Evolutionary conservation across 2,329 filamentous ascomycete genomes (phyloP), one percentile per base, ranked within the genome.

Genomic region (Colletotrichum echinochloae): DNA sequence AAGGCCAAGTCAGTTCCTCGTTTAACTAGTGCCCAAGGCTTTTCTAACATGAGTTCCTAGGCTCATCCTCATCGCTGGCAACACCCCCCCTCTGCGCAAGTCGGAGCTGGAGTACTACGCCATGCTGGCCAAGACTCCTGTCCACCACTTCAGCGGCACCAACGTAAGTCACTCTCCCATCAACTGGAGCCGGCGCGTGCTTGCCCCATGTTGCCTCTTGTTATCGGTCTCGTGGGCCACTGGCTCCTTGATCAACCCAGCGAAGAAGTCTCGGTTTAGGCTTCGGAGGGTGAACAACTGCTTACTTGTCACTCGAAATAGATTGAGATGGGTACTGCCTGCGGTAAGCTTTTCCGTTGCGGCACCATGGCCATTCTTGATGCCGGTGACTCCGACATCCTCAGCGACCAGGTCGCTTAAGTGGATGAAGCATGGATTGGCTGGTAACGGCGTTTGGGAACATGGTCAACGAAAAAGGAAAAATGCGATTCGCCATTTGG

Each of bases 331-430:
- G 96, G 96, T 81, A 98, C 95, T 82, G 95, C 94, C 78, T 98
- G 95, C 88, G 96, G 96, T 89, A 98, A 98, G 89, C 92, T 99
- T 82, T 99, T 97, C 92, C 91, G 94, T 79, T 97, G 94, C 91
- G 95, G 94, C 77, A 97, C 95, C 85, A 97, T 99, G 93, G 92
- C 95, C 79, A 92, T 98, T 82, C 88, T 98, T 77, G 96, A 99
- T 86, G 94, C 95, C 83, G 96, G 95, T 91, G 93, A 98, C 91
- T 97, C 94, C 78, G 96, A 99, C 86, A 99, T 99, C 85, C 90
- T 99, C 79, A 91, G 87, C 85, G 91, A 94, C 84, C 90, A 91
- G 83, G 83, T 87, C 81, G 85, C 88, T 79, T 92, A 91, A 85
- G 73, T 74, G 61, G 68, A 72, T 57, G 35, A 46, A 52, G 33